These are phyloP conservation scores for Lactarius indigo DNA, from an alignment of 768 basidiomycete species.

Conservation along the genomic window DNA sequence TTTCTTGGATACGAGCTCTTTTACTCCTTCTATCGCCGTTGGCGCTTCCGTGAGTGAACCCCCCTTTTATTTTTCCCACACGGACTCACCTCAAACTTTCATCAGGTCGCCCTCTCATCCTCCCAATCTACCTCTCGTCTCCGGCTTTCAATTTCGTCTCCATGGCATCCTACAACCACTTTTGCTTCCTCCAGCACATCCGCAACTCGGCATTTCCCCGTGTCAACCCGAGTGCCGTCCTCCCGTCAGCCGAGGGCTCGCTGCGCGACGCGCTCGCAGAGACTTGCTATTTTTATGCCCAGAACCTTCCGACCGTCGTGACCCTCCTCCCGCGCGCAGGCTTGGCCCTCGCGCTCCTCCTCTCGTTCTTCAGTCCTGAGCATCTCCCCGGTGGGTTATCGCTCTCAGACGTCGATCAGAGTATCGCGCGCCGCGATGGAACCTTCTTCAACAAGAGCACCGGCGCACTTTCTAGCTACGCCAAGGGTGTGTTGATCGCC, in stretches of 20 bases:
- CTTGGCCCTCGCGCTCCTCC: conserved; percentile 65
- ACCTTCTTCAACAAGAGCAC: conserved; percentile 67
- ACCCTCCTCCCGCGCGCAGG: conserved; percentile 84
- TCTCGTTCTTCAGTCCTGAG: conserved; percentile 52
- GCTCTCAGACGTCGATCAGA: conserved; percentile 42
- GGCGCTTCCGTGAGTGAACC: conserved; percentile 69
- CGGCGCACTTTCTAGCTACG: conserved; percentile 70
- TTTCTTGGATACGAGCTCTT: conserved; percentile 74
- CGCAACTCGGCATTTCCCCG: conserved; percentile 62
- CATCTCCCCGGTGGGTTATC: conserved; percentile 42
- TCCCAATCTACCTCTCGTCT: conserved; percentile 80
- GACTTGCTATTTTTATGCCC: conserved; percentile 77
- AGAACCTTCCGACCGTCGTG: conserved; percentile 78
- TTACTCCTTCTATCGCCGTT: conserved; percentile 70
- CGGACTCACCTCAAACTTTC: not conserved
- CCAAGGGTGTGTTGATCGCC: conserved; percentile 72
- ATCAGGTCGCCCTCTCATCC: conserved; percentile 75
- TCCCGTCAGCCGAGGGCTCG: conserved; percentile 24
- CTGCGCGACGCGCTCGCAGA: conserved; percentile 68
- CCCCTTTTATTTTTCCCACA: conserved; percentile 19
- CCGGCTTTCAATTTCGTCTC: conserved; percentile 71
- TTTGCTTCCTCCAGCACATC: conserved; percentile 80
- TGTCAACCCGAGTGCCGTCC: conserved; percentile 40
- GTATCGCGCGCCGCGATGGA: conserved; percentile 52
- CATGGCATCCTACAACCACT: conserved; percentile 78